Conservation (phyloP, 371 early-diverging fungal species). For the Phascolomyces articulosus region DNA sequence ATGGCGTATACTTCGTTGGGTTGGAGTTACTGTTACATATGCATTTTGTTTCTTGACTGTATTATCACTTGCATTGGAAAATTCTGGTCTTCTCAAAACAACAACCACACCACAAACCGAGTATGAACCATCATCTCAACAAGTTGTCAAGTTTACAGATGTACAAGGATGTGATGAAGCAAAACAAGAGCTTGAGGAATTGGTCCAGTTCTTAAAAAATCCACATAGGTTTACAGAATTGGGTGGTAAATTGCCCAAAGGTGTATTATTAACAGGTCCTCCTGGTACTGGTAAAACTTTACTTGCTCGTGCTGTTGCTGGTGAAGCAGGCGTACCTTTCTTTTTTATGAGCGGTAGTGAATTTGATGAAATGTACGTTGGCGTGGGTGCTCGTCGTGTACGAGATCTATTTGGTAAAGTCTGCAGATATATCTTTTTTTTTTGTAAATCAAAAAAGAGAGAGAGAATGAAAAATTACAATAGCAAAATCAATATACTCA, state of each 20-base stretch:
- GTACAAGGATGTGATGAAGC: slow-evolving; percentile 98
- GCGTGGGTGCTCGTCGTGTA: slow-evolving; percentile 93
- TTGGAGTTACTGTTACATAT: slow-evolving; percentile 75
- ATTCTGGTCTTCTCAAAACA: slow-evolving; percentile 74
- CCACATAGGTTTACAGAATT: slow-evolving; percentile 90
- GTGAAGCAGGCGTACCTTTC: slow-evolving; percentile 96
- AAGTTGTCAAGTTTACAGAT: slow-evolving; percentile 84
- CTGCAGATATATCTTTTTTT: neutral
- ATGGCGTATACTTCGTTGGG: slow-evolving; percentile 75
- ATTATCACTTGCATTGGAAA: slow-evolving; percentile 74
- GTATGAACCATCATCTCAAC: slow-evolving; percentile 70
- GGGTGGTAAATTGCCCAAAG: slow-evolving; percentile 96
- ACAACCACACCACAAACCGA: slow-evolving; percentile 61
- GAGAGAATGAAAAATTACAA: neutral
- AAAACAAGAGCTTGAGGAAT: slow-evolving; percentile 93
- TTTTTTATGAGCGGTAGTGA: slow-evolving; percentile 97
- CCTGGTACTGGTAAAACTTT: slow-evolving; percentile 99
- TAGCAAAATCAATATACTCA: neutral
- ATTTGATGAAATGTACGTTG: slow-evolving; percentile 99
- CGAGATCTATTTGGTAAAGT: slow-evolving; percentile 72
- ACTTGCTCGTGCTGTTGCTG: slow-evolving; percentile 88
- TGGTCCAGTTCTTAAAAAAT: slow-evolving; percentile 93
- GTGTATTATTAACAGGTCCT: slow-evolving; percentile 97
- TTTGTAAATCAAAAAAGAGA: neutral
- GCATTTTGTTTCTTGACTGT: slow-evolving; percentile 80